phyloP scores from a whole-genome alignment of 371 early-diverging fungal genomes.

The Mucor velutinosus region DNA sequence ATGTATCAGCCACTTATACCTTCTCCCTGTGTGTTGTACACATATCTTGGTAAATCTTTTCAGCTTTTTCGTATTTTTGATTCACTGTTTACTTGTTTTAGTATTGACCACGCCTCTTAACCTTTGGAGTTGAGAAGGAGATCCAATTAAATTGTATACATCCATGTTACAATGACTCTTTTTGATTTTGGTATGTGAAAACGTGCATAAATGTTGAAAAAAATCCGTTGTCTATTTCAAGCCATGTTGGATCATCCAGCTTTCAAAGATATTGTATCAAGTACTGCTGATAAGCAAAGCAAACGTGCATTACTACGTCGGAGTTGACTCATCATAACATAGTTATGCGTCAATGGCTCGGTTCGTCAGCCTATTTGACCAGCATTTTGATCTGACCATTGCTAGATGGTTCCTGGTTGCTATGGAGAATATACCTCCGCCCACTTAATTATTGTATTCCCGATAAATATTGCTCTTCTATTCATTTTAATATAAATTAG shows the following conservation, averaged over 20 bases:
- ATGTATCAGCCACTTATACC: no score
- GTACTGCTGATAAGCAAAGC: background rate
- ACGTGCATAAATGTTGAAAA: background rate
- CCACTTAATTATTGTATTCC: background rate
- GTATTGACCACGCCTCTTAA: conserved; percentile 5
- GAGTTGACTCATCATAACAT: background rate
- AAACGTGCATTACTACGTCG: background rate
- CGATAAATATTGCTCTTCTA: background rate
- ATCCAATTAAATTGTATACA: background rate
- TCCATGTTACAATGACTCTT: background rate
- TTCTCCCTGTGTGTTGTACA: no score
- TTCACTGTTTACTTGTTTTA: background rate
- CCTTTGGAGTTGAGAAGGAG: background rate
- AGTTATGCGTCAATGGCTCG: background rate
- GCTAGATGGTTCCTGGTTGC: background rate
- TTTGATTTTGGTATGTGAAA: background rate
- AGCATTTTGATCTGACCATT: background rate
- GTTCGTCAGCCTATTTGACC: background rate
- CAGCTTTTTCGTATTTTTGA: background rate
- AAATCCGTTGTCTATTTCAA: background rate
- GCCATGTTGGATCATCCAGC: background rate
- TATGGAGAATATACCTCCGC: background rate
- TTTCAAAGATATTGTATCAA: background rate
- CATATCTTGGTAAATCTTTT: background rate
- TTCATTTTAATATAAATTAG: background rate